Evolutionary conservation across 2,329 filamentous ascomycete genomes (phyloP), one percentile per base, ranked within the genome.

Genomic region (Dactylellina sp.): DNA sequence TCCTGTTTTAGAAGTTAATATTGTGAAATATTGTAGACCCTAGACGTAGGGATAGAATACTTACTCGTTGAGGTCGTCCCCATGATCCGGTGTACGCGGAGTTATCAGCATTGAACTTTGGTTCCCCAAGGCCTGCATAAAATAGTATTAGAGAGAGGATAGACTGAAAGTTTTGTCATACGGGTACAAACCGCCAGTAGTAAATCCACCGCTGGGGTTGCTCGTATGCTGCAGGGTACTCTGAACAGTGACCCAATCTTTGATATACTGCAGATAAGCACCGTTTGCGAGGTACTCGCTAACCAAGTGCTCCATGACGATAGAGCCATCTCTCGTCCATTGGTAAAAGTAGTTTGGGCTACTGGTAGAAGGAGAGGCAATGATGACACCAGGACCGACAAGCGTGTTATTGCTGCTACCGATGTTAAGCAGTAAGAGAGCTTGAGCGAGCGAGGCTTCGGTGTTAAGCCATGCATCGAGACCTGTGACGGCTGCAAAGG

Each of bases 261-360:
- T 63, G 46, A 71, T 71, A 18, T 71, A 71, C 44, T 63, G 59
- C 50, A 71, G 44, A 39, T 71, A 70, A 22, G 66, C 57, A 11
- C 57, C 57, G 12, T 64, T 77, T 7, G 80, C 78, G 32, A 78
- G 71, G 77, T 83, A 83, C 11, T 81, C 66, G 60, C 81, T 78
- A 40, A 83, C 81, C 18, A 83, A 77, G 1, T 82, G 81, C 42
- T 80, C 78, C 75, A 81, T 81, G 11, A 82, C 83, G 39, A 84
- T 82, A 0, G 81, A 82, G 14, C 49, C 82, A 75, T 84, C 82
- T 68, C 82, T 80, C 35, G 83, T 80, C 82, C 82, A 84, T 77
- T 83, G 82, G 75, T 81, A 84, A 77, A 81, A 83, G 76, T 84
- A 83, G 66, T 83, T 80, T 12, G 82, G 82, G 24, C 78, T 78